Evolutionary conservation across 2,329 filamentous ascomycete species (phyloP), one percentile per base, ranked within the genome.

Genomic region (Diplodia scrobiculata): DNA sequence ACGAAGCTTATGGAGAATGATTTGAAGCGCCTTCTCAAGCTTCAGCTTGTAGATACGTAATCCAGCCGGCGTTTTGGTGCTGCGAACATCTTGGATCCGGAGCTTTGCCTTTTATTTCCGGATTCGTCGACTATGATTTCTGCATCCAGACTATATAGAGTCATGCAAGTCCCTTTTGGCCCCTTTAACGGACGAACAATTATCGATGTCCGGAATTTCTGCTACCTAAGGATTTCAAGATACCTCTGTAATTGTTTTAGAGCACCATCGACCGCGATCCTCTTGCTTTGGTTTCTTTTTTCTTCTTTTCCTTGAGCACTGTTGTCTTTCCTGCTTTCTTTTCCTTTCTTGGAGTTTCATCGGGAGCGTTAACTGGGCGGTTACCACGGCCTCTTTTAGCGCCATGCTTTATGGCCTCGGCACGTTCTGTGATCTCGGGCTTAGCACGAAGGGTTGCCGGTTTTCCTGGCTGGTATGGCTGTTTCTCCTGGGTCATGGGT

Each of bases 11-110:
- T 79, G 73, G 76, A 79, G 70, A 75, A 78, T 48, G 76, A 79
- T 69, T 70, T 79, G 68, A 73, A 75, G 69, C 73, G 76, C n/a
- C 78, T 79, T 71, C 71, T 79, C 41, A 76, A 76, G 65, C 67
- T 76, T 53, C 65, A 66, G 52, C 55, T 66, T 66, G 53, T 66
- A 41, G 65, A 66, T 55, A 66, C 64, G 53, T 66, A 66, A 48
- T 52, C 21, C 21, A 52, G 29, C 47, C 19, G 64, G 64, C 64
- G 64, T 65, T 54, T 41, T 50, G 63, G 41, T 65, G 63, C 52
- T 58, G 27, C 32, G 54, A 45, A 53, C 59, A 52, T 59, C 64
- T 59, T 52, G 53, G 53, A 66, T 59, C 47, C 59, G 64, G 53
- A 59, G 53, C 58, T 58, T 59, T 45, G 27, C 52, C 63, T 65